Base-by-base conservation (phyloP, 306 rosid species). In the Cucurbita argyrosperma region DNA sequence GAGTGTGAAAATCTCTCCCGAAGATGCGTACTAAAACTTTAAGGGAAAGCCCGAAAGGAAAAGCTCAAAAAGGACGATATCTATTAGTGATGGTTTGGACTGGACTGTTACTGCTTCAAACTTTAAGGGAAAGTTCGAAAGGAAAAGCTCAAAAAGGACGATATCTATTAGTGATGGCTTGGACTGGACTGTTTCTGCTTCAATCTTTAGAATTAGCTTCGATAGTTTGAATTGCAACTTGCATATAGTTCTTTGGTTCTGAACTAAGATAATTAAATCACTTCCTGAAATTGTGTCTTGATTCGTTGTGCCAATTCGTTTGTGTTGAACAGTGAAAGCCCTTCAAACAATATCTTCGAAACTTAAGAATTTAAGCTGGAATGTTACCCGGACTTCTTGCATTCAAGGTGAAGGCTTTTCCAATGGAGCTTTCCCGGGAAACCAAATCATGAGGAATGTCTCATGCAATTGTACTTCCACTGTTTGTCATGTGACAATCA, bases 261-360 rank as follows among this genome's bases (percentile, higher is more conserved):
- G 64, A 40, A 55, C 64, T 72, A 52, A 4, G 21, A 52, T 52
- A 43, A 16, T 5, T 72, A 56, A 50, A n/a, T 4, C 60, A n/a
- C 43, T 54, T 54, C 64, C 53, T 19, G 53, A 66, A 38, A 21
- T 5, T 54, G 18, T 35, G 40, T 58, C 13, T 46, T 23, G 58
- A 58, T 56, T 40, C 45, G 59, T 58, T 59, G 43, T 74, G 42
- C 55, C 9, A 14, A 15, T 26, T 15, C 26, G 6, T 49, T 61
- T 42, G 26, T 64, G 37, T 69, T 38, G 60, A 43, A 72, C 84
- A 84, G 87, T 84, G 74, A 66, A 57, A 72, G 10, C 57, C 54
- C 85, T 84, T 61, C 82, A 78, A 82, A 55, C 89, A 82, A 89
- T 91, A 70, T 84, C 88, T 9, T 75, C 74, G 42, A 85, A 85